Conservation (phyloP, 106 monocot species). For the Vanilla planifolia region DNA sequence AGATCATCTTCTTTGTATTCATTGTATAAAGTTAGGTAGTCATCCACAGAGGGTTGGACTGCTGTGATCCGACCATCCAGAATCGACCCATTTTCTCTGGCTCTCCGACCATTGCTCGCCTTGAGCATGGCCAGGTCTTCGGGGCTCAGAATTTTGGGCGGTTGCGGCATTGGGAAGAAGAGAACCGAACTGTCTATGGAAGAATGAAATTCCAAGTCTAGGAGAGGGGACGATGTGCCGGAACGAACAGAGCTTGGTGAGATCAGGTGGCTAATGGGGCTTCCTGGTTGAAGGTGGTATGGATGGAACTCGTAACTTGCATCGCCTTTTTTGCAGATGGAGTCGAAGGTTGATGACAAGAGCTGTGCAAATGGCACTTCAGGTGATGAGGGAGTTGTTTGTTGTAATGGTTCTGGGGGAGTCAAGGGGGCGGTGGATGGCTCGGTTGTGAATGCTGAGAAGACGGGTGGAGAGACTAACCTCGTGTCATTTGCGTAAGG, state of each 20-base stretch:
- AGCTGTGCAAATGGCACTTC: conserved; percentile 8
- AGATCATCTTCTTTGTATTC: neutral
- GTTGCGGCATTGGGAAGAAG: neutral
- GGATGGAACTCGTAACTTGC: neutral
- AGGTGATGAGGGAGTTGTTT: conserved; percentile 6
- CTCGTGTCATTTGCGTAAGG: conserved; percentile 12
- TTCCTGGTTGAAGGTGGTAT: conserved; percentile 3
- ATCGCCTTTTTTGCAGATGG: neutral
- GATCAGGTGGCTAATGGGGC: conserved; percentile 11
- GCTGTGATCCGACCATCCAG: conserved; percentile 9
- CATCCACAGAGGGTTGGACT: neutral
- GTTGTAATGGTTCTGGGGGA: conserved; percentile 4
- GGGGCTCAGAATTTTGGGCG: neutral
- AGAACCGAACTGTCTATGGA: neutral
- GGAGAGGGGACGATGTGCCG: conserved; percentile 10
- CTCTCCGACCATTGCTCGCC: neutral
- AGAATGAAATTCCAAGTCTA: conserved; percentile 8
- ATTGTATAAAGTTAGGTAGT: neutral
- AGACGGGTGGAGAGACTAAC: conserved; percentile 7
- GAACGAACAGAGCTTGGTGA: conserved; percentile 4
- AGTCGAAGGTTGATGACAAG: conserved; percentile 1
- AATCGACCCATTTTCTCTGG: neutral
- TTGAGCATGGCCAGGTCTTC: conserved; percentile 3
- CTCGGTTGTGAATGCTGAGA: conserved; percentile 11
- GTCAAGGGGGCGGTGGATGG: conserved; percentile 14